These are phyloP conservation scores for Chrysanthemum makinoi DNA, from an alignment of 129 eudicot genomes.

Conservation along the genomic window DNA sequence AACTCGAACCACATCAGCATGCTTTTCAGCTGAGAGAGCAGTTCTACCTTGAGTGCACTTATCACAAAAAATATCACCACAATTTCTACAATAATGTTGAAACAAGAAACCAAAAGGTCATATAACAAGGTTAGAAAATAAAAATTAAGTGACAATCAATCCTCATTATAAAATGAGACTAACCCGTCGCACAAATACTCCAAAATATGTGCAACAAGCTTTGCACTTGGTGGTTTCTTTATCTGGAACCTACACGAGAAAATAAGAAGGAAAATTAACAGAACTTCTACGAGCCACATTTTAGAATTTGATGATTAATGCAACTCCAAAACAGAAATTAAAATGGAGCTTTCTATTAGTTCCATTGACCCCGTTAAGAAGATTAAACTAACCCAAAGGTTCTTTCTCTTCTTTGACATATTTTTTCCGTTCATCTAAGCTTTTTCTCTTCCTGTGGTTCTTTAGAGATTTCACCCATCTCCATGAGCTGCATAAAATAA, in stretches of 20 bases:
- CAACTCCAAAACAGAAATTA: background rate
- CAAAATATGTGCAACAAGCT: conserved; percentile 60
- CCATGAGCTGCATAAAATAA: conserved; percentile 55
- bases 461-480: conserved; percentile 62
- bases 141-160: background rate
- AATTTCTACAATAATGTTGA: conserved; percentile 92
- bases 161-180: conserved; percentile 17
- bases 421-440: conserved; percentile 76
- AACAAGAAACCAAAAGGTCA: conserved; percentile 15
- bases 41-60: conserved; percentile 95
- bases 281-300: conserved; percentile 5
- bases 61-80: conserved; percentile 93
- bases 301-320: background rate
- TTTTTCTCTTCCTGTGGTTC: conserved; percentile 76
- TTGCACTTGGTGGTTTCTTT: conserved; percentile 72
- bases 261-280: background rate
- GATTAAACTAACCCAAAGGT: conserved; percentile 60
- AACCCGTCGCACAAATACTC: conserved; percentile 71
- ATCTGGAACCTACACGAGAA: conserved; percentile 71
- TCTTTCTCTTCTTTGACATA: conserved; percentile 78
- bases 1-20: conserved; percentile 80
- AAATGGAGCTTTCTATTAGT: background rate
- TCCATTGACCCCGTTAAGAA: background rate
- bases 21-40: conserved; percentile 72
- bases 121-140: conserved; percentile 9